Base-by-base conservation (phyloP, 768 basidiomycete genomes). In the Kwoniella bestiolae region DNA sequence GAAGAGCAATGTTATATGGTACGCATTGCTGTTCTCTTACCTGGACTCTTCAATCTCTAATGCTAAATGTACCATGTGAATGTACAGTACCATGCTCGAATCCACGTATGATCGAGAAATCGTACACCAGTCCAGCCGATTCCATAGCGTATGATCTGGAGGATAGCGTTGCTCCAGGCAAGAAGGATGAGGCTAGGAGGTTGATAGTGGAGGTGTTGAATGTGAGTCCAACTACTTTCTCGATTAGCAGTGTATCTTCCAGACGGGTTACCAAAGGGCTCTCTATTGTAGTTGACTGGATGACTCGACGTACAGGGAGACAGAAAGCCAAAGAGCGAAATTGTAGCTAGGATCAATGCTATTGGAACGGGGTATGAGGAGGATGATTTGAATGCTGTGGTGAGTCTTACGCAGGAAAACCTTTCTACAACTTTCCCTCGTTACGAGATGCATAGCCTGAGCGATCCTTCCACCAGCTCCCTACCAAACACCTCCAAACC, bases 141-240 rank as follows among this genome's bases (percentile, higher is more conserved):
- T 84, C 89, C 46, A 83, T 93, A 35, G 89, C 92, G 26, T 94
- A 92, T 73, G 93, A 95, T 82, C 83, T 95, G 12, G 93, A 94
- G 78, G 93, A 95, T 78, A 90, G 90, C 66, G 87, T 94, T 0
- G 83, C 91, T 3, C 89, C 89, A 3, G 82, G 83, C 4, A 71
- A 79, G 31, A 80, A 82, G 28, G 87, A 87, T 63, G 91, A 91
- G 78, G 80, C 81, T 23, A 80, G 84, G 91, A 4, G 77, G 80
- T 35, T 80, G 82, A 7, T 92, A 90, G 74, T 81, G 90, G 29
- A 76, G 80, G 47, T 91, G 87, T 76, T 72, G 84, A 47, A 75
- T 66, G 76, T 73, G 55, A 46, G 71, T 58, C 7, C 16, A 8
- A 21, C 34, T 23, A n/a, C 9, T 34, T 38, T 11, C 28, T 50